These are phyloP conservation scores for Leccinum glutinopallens DNA, from an alignment of 1,284 basidiomycete genomes.

Conservation along the genomic window DNA sequence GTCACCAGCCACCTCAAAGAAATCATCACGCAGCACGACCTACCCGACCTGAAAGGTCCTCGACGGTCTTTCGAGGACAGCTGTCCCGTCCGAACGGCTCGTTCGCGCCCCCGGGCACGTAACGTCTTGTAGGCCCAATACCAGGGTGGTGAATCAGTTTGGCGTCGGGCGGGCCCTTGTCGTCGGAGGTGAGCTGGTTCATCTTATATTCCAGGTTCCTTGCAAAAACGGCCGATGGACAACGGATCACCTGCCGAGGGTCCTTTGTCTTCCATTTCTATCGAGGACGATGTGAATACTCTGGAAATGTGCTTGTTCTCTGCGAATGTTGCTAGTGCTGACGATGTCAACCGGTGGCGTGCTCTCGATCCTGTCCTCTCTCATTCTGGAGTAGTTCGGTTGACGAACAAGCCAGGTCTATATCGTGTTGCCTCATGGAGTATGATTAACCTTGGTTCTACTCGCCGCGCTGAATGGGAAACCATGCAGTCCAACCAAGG, in stretches of 20 bases:
- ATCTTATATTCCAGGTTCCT: conserved; percentile 21
- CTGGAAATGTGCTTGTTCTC: conserved; percentile 21
- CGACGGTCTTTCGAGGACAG: neutral
- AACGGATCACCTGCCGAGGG: conserved; percentile 9
- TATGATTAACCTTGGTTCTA: conserved; percentile 41
- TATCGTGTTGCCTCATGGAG: conserved; percentile 49
- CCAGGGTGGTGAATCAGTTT: conserved; percentile 37
- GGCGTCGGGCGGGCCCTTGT: conserved; percentile 36
- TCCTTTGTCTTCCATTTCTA: conserved; percentile 9
- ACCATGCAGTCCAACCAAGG: conserved; percentile 12
- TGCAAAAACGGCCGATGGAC: conserved; percentile 22
- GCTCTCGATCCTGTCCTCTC: conserved; percentile 9
- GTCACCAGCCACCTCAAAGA: too few relatives aligned
- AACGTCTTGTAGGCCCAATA: conserved; percentile 27
- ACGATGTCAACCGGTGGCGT: conserved; percentile 8
- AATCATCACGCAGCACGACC: too few relatives aligned
- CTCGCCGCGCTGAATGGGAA: conserved; percentile 30
- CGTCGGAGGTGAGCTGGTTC: conserved; percentile 37
- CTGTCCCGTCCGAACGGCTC: neutral
- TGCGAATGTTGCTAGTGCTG: conserved; percentile 11
- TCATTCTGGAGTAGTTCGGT: conserved; percentile 9
- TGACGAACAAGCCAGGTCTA: conserved; percentile 30
- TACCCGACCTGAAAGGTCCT: too few relatives aligned
- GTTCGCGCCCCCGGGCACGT: neutral
- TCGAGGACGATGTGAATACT: conserved; percentile 10